Percentiles rank a stretch among this genome's conserved stretches.
Conservation (phyloP, 2,329 filamentous ascomycete species). For the Cyphellophora europaea region DNA sequence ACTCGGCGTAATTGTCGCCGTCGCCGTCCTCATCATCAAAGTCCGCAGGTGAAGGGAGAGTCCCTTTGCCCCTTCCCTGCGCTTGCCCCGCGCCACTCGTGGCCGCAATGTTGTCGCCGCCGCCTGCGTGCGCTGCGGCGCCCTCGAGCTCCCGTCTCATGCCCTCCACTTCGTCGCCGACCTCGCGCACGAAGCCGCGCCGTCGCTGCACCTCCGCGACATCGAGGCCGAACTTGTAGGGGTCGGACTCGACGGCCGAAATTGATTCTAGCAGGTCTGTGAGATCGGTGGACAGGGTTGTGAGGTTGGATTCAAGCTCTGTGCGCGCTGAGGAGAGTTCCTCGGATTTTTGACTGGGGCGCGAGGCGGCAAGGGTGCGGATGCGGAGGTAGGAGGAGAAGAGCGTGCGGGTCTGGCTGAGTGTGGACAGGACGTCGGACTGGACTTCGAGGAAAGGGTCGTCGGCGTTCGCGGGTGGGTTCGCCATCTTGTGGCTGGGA, state of each 20-base stretch:
- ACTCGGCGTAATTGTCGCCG: conserved; percentile 63
- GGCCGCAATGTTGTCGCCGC: conserved; percentile 24
- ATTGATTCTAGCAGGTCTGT: conserved; percentile 82
- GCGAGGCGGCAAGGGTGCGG: conserved; percentile 63
- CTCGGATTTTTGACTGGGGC: conserved; percentile 54
- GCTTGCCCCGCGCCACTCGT: no score
- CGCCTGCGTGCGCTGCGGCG: conserved; percentile 41
- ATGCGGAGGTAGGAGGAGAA: conserved; percentile 96
- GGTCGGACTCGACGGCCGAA: conserved; percentile 75
- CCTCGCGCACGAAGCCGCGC: conserved; percentile 74
- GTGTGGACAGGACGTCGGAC: conserved; percentile 71
- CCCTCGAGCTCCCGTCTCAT: conserved; percentile 84
- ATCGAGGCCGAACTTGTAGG: conserved; percentile 77
- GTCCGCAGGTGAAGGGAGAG: conserved; percentile 47
- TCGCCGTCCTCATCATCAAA: conserved; percentile 40
- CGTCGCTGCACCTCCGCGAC: conserved; percentile 72
- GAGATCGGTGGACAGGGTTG: conserved; percentile 74
- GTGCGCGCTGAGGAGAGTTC: conserved; percentile 54
- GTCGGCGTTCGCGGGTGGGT: conserved; percentile 18
- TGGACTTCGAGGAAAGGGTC: conserved; percentile 42
- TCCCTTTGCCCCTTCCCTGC: no score
- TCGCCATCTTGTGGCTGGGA: no score
- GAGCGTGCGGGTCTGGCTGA: conserved; percentile 71
- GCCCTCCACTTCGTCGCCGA: conserved; percentile 77
- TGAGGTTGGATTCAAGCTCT: conserved; percentile 70